These are phyloP conservation scores for Whalleya microplaca DNA, from an alignment of 2,329 filamentous ascomycete species.

Conservation along the genomic window DNA sequence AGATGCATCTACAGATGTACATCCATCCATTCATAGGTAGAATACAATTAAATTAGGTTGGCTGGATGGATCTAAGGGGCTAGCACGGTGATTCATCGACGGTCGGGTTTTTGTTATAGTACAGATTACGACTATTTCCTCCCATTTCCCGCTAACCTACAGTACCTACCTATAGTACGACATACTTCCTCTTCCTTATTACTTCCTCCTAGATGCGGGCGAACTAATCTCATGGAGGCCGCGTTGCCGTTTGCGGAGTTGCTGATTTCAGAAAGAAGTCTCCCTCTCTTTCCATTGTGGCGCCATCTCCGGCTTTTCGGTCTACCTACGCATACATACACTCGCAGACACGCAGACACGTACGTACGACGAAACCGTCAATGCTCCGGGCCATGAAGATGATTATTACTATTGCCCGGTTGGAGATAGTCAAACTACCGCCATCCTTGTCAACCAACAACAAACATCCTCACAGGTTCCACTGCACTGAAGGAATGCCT, in stretches of 20 bases:
- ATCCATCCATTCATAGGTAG: too few species aligned
- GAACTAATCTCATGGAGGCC: background rate
- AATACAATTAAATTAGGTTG: too few species aligned
- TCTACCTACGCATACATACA: background rate
- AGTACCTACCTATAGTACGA: too few species aligned
- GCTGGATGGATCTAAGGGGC: background rate
- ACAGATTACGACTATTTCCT: too few species aligned
- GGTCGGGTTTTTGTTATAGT: background rate
- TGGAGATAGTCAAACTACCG: background rate
- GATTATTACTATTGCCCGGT: background rate
- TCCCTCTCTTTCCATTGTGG: background rate
- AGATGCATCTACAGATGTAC: too few species aligned
- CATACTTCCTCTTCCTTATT: too few species aligned
- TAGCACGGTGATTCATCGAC: background rate
- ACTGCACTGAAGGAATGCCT: background rate
- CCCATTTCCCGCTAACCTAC: too few species aligned
- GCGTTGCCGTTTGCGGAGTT: slow-evolving; percentile 2
- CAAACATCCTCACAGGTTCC: background rate
- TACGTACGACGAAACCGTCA: background rate
- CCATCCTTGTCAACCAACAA: background rate
- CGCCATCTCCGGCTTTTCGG: background rate
- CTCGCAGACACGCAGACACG: too few species aligned
- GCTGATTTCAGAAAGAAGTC: background rate
- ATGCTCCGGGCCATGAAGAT: background rate
- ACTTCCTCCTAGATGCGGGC: background rate